Evolutionary conservation across 805 yeast genomes (phyloP), one percentile per base, ranked within the genome.

Genomic region (Grigorovia jiainica): DNA sequence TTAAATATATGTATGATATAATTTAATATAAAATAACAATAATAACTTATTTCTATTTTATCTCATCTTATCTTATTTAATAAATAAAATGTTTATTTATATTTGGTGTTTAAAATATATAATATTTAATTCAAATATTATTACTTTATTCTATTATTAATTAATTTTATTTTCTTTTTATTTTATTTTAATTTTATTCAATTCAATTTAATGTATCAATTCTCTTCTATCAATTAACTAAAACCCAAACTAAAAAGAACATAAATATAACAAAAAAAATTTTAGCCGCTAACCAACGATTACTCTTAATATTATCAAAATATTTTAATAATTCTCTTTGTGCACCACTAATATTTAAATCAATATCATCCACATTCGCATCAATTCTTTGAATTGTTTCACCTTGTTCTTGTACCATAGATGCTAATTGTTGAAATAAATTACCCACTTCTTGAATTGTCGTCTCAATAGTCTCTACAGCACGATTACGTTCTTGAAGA

Each of bases 381-480:
- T 92, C 98, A 48, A 92, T 92, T 57, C 97, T 71, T 62, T 90
- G 97, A 43, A 92, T 90, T 13, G 83, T 84, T 54, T 92, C 98
- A 33, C 97, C 90, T 64, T 92, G 98, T 61, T 92, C 97, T 47
- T 85, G 87, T 7, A 92, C 97, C 97, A 92, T 90, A 1, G 95
- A 82, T 5, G 97, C 95, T 53, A 92, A 71, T 63, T 92, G 98
- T 54, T 85, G 90, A 66, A 92, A 92, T 46, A 92, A 71, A 39
- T 84, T 82, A 34, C 98, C 98, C 38, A 92, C 95, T 62, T 92
- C 97, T 56, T 90, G 90, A 47, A 92, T 92, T 0, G 98, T 92
- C n/a, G 87, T 75, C 60, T 92, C 98, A 39, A 92, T 92, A 0
- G 97, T 86, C 58, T 90, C 97, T 40, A 92, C 96, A 0, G 98